Evolutionary conservation across 2,329 filamentous ascomycete species (phyloP).

Genomic region (Colletotrichum tropicicola): DNA sequence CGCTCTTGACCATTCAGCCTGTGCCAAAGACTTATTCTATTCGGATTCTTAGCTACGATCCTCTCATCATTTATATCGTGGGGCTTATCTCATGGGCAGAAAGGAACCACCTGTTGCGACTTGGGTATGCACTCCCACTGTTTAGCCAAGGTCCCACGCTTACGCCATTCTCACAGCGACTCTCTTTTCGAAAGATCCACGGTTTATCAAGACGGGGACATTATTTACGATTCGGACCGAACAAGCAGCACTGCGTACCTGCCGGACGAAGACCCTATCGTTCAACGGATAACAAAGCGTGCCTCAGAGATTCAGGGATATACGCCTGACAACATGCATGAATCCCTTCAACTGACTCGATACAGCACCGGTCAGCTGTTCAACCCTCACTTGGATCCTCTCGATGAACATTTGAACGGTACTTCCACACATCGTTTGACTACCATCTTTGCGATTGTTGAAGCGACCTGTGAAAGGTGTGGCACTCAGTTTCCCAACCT

Average conservation of each 20-base stretch:
- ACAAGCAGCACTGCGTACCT: constrained; percentile 11
- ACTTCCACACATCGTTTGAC: neutral
- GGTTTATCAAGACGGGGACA: neutral
- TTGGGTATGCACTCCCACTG: neutral
- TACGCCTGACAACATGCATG: neutral
- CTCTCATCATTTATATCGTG: constrained; percentile 9
- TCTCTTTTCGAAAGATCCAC: neutral
- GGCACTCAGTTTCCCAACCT: constrained; percentile 6
- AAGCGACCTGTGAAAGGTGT: neutral
- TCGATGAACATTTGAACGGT: neutral
- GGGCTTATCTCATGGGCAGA: constrained; percentile 11
- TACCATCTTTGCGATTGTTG: neutral
- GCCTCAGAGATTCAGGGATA: constrained; percentile 11
- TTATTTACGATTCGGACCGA: neutral
- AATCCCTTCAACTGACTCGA: constrained; percentile 2
- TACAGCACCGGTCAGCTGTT: neutral
- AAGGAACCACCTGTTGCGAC: neutral
- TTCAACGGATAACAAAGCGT: neutral
- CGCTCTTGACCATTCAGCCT: neutral
- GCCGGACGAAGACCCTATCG: neutral
- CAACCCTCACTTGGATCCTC: constrained; percentile 3
- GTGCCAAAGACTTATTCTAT: neutral
- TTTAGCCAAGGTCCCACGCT: neutral
- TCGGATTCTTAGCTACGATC: neutral
- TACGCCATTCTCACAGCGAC: neutral